A percentile compares a stretch with the other conserved stretches of the same genome.
Evolutionary conservation across 2,329 filamentous ascomycete genomes (phyloP).

Genomic region (Beauveria sp.): DNA sequence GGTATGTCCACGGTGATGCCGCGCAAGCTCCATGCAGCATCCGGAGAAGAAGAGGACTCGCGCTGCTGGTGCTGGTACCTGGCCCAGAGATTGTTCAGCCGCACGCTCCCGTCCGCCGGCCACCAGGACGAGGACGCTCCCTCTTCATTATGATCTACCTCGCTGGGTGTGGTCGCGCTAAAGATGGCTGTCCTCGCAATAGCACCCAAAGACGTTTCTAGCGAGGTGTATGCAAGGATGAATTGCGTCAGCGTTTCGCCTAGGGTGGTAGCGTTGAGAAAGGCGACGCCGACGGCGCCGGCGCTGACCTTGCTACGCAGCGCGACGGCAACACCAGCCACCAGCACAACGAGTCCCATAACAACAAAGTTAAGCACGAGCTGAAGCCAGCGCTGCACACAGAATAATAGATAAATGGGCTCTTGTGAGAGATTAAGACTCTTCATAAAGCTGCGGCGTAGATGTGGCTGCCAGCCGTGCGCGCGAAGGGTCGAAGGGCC

Average conservation of each 20-base stretch:
- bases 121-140: neutral
- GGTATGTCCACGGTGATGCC: neutral
- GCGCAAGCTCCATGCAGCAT: neutral
- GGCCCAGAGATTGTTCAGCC: neutral
- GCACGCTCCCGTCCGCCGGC: neutral
- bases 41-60: too few species aligned
- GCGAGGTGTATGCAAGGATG: neutral
- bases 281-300: conserved; percentile 2
- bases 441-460: neutral
- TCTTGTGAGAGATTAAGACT: neutral
- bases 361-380: conserved; percentile 5
- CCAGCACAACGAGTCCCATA: neutral
- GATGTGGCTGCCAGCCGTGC: neutral
- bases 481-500: neutral
- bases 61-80: neutral
- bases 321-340: neutral
- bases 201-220: neutral
- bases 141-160: neutral
- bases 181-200: neutral
- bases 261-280: conserved; percentile 1
- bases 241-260: neutral
- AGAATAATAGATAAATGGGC: conserved; percentile 1
- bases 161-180: neutral
- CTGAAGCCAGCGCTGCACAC: conserved; percentile 4
- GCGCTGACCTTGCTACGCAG: neutral